phyloP scores from a whole-genome alignment of 2,329 filamentous ascomycete genomes.

The Orbilia quercus region DNA sequence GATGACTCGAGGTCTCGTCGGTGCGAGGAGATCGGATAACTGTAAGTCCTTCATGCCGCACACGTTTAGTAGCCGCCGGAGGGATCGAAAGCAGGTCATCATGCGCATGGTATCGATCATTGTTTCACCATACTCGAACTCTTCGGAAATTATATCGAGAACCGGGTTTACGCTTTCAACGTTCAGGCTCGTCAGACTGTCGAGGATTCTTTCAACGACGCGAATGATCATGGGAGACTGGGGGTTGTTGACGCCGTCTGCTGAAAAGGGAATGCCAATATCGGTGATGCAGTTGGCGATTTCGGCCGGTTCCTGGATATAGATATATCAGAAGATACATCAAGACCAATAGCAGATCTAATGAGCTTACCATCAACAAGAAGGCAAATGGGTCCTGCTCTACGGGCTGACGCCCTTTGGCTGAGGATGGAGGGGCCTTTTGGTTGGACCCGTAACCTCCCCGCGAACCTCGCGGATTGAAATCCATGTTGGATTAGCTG shows the following conservation, averaged over 20 bases:
- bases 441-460: constrained; percentile 49
- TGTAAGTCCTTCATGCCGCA: constrained; percentile 94
- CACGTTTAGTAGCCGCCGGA: constrained; percentile 82
- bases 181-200: constrained; percentile 91
- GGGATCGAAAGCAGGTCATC: constrained; percentile 91
- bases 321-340: constrained; percentile 31
- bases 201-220: constrained; percentile 97
- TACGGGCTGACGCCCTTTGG: constrained; percentile 40
- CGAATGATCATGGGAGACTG: constrained; percentile 95
- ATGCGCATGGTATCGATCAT: constrained; percentile 89
- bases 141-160: constrained; percentile 88
- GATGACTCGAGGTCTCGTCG: constrained; percentile 86
- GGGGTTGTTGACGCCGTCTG: constrained; percentile 89
- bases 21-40: constrained; percentile 89
- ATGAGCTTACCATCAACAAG: constrained; percentile 39
- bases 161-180: constrained; percentile 93
- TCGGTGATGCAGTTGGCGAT: constrained; percentile 98
- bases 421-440: constrained; percentile 49
- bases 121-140: constrained; percentile 85
- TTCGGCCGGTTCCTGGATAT: constrained; percentile 70
- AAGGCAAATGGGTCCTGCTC: constrained; percentile 46
- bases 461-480: constrained; percentile 49
- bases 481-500: constrained; percentile 32
- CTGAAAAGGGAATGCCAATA: constrained; percentile 88
- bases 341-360: neutral